Percentiles rank a stretch among this genome's conserved stretches.
Conservation (phyloP, 257 asterid species). For the Linaria vulgaris region DNA sequence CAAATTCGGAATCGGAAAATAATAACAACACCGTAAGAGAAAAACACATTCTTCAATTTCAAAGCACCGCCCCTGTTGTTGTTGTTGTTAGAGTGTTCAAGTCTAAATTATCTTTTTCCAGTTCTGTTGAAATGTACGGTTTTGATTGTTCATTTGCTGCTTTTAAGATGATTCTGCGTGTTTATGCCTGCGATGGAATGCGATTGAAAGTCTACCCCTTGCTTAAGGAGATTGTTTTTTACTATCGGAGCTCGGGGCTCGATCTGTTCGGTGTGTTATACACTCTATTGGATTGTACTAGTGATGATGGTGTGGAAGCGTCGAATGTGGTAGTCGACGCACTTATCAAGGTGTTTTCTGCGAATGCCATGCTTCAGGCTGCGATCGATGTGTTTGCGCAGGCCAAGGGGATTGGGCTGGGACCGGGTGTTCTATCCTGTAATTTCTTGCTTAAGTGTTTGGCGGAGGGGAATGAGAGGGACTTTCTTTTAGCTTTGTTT, state of each 20-base stretch:
- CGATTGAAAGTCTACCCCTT: slow-evolving; percentile 40
- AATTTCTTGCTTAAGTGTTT: slow-evolving; percentile 67
- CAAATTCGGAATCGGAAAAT: slow-evolving; percentile 35
- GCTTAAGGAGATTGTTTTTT: slow-evolving; percentile 45
- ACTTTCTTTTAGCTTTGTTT: slow-evolving; percentile 31
- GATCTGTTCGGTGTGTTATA: slow-evolving; percentile 39
- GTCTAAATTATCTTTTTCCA: slow-evolving; percentile 38
- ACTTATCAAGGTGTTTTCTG: slow-evolving; percentile 53
- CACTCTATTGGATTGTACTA: slow-evolving; percentile 28
- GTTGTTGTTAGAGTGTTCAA: slow-evolving; percentile 55
- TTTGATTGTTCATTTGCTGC: slow-evolving; percentile 34
- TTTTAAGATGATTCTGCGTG: slow-evolving; percentile 41
- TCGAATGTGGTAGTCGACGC: slow-evolving; percentile 33
- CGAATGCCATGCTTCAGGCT: slow-evolving; percentile 42
- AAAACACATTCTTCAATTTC: slow-evolving; percentile 16
- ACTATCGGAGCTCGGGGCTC: slow-evolving; percentile 33
- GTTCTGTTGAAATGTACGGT: slow-evolving; percentile 48
- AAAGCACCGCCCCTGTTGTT: slow-evolving; percentile 30
- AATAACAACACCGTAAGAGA: slow-evolving; percentile 21
- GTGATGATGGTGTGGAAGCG: slow-evolving; percentile 35
- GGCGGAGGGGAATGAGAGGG: slow-evolving; percentile 42
- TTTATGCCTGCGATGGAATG: slow-evolving; percentile 55
- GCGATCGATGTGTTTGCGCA: slow-evolving; percentile 42
- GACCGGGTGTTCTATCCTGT: slow-evolving; percentile 44
- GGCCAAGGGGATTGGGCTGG: slow-evolving; percentile 42